A percentile compares a stretch with the other conserved stretches of the same genome.
Conservation (phyloP, 1,284 basidiomycete species). For the Cryptococcus depauperatus region DNA sequence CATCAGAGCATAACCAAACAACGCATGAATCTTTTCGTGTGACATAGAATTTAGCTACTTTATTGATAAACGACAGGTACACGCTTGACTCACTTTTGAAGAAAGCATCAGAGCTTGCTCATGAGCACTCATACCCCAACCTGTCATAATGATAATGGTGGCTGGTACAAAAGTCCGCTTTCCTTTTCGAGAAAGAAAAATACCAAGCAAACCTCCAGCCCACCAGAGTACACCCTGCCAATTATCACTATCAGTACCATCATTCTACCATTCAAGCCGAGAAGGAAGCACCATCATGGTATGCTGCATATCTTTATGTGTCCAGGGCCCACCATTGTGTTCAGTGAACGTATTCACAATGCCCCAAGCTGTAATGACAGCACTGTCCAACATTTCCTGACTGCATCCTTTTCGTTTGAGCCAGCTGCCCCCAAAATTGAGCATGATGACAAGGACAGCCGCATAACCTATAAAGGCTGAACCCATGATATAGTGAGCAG, state of each 20-base stretch:
- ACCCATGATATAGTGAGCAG: slow-evolving; percentile 85
- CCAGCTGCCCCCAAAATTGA: slow-evolving; percentile 77
- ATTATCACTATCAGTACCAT: too few species aligned
- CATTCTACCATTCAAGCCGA: too few species aligned
- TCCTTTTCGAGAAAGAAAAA: slow-evolving; percentile 75
- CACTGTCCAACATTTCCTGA: slow-evolving; percentile 87
- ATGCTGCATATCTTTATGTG: slow-evolving; percentile 86
- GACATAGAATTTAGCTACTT: background rate
- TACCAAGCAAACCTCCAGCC: slow-evolving; percentile 80
- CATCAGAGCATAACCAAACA: slow-evolving; percentile 81
- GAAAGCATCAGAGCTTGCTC: slow-evolving; percentile 75
- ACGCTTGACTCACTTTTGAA: slow-evolving; percentile 54
- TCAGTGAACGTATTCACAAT: slow-evolving; percentile 90
- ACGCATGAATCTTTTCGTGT: slow-evolving; percentile 59
- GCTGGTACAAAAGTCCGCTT: slow-evolving; percentile 76
- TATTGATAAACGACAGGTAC: background rate
- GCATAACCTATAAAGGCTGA: slow-evolving; percentile 78
- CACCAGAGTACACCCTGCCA: slow-evolving; percentile 64
- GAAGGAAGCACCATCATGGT: slow-evolving; percentile 52
- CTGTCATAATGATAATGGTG: slow-evolving; percentile 77
- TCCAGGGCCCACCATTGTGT: slow-evolving; percentile 71
- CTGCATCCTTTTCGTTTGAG: slow-evolving; percentile 50
- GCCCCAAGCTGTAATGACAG: slow-evolving; percentile 76
- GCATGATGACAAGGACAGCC: slow-evolving; percentile 69
- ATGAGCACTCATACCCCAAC: slow-evolving; percentile 92